These are phyloP conservation scores for Microcera coccophila DNA, from an alignment of 2,329 filamentous ascomycete species.

Conservation along the genomic window DNA sequence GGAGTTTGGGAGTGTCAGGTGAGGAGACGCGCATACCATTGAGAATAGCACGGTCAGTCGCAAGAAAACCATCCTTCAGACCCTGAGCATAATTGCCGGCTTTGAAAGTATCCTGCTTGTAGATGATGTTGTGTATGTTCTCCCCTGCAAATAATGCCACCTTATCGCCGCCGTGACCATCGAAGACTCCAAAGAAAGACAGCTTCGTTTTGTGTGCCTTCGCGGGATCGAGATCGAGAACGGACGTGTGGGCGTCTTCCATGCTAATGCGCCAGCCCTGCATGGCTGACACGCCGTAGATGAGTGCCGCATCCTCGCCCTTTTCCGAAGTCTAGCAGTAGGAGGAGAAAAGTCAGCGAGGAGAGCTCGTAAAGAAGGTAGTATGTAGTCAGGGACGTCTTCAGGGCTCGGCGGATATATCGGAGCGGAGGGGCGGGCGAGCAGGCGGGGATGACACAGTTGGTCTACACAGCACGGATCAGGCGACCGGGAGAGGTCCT, in stretches of 20 bases:
- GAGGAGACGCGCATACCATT: constrained; percentile 61
- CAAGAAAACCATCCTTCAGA: constrained; percentile 93
- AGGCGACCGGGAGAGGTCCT: background rate
- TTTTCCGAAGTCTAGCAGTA: constrained; percentile 70
- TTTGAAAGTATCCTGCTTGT: constrained; percentile 92
- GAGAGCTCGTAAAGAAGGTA: background rate
- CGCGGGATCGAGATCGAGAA: constrained; percentile 73
- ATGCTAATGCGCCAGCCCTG: constrained; percentile 99
- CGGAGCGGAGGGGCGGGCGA: constrained; percentile 8
- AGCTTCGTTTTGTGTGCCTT: constrained; percentile 69
- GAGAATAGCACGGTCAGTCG: constrained; percentile 91
- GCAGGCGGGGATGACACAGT: constrained; percentile 4
- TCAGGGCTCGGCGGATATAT: constrained; percentile 13
- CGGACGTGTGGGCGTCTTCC: constrained; percentile 90
- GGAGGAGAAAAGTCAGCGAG: constrained; percentile 24
- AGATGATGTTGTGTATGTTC: constrained; percentile 88
- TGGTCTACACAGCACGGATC: background rate
- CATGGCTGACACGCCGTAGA: constrained; percentile 97
- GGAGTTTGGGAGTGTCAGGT: constrained; percentile 2
- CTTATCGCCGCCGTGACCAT: constrained; percentile 95
- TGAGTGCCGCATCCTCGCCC: constrained; percentile 86
- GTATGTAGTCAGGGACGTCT: constrained; percentile 6
- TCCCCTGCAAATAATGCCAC: constrained; percentile 91
- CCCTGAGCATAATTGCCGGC: constrained; percentile 89
- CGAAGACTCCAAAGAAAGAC: constrained; percentile 96